Conservation (phyloP, 805 yeast genomes). For the Candida sphagnicola region DNA sequence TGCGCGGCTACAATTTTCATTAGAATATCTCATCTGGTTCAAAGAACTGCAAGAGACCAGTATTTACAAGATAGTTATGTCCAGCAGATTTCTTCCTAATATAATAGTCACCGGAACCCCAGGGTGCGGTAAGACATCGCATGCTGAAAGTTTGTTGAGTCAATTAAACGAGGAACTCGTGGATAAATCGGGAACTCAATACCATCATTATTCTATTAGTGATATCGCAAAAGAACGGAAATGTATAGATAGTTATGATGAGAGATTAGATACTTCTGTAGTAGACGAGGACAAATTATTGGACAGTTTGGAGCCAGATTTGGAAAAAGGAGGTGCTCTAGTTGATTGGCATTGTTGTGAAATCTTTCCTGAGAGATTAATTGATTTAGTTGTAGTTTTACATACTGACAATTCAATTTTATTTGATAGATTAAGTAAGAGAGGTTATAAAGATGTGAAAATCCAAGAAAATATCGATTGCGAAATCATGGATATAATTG, state of each 20-base stretch:
- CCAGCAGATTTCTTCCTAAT: slow-evolving; percentile 52
- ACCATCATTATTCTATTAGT: slow-evolving; percentile 62
- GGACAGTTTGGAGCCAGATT: slow-evolving; percentile 73
- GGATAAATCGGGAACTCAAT: slow-evolving; percentile 16
- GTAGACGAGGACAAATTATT: slow-evolving; percentile 90
- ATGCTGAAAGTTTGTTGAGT: slow-evolving; percentile 54
- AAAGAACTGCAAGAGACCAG: no score
- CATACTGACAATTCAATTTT: slow-evolving; percentile 70
- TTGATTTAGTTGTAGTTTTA: slow-evolving; percentile 88
- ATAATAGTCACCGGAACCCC: slow-evolving; percentile 95
- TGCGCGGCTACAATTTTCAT: no score
- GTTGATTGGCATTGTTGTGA: slow-evolving; percentile 99
- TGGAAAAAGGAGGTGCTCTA: slow-evolving; percentile 82
- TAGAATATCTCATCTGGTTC: no score
- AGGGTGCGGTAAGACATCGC: slow-evolving; percentile 83
- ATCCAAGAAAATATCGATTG: slow-evolving; percentile 91
- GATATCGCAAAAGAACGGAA: slow-evolving; percentile 75
- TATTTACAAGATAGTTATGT: no score
- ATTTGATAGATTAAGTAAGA: slow-evolving; percentile 67
- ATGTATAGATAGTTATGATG: slow-evolving; percentile 82
- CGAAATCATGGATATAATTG: slow-evolving; percentile 91
- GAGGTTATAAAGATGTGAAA: slow-evolving; percentile 79
- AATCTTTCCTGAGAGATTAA: slow-evolving; percentile 85
- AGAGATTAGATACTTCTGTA: slow-evolving; percentile 75
- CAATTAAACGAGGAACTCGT: slow-evolving; percentile 35